Base-by-base conservation (phyloP, 1,139 yeast species). In the Yamadazyma jaroonii region DNA sequence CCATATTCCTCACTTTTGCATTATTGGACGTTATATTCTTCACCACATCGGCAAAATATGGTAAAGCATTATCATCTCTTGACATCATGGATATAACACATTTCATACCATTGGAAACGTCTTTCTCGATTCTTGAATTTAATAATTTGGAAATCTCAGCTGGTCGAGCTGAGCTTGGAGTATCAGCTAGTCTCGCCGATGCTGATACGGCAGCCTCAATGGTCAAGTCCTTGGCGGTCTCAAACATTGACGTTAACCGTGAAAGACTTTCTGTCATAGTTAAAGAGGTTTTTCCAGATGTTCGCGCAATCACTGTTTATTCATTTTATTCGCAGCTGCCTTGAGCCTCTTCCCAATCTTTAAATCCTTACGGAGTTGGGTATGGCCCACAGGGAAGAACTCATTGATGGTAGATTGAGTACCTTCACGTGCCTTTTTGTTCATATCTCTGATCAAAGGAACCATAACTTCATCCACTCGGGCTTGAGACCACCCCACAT, bases 381-480 rank as follows among this genome's bases (percentile, higher is more conserved):
- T 63, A 42, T 62, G 60, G 36, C 74, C 77, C 32, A 64, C 72
- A 0, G 82, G 81, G 53, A 79, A 81, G 51, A 81, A 81, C 47
- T 79, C 84, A 2, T 72, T 73, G 32, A 81, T 56, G 0, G 80
- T 77, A 2, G 75, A 62, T 47, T 81, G 87, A 12, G 73, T 67
- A 0, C 81, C 79, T 43, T 73, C 75, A 24, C 67, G 66, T 44
- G 69, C 67, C 42, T 78, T 70, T 39, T 74, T 73, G 57, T 87
- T 88, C 65, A 89, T 74, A 48, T 83, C 92, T 49, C 82, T 73
- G 13, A 94, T 82, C 41, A 94, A 77, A 2, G 98, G 99, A n/a
- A 90, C 74, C 59, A 94, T 67, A 6, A 89, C 81, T 52, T 88
- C 94, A 53, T 92, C 96, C 2, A 89, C 83, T 42, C 77, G 72